Base-by-base conservation (phyloP, 192 early-diverging fungal genomes). In the Spinellus fusiger region DNA sequence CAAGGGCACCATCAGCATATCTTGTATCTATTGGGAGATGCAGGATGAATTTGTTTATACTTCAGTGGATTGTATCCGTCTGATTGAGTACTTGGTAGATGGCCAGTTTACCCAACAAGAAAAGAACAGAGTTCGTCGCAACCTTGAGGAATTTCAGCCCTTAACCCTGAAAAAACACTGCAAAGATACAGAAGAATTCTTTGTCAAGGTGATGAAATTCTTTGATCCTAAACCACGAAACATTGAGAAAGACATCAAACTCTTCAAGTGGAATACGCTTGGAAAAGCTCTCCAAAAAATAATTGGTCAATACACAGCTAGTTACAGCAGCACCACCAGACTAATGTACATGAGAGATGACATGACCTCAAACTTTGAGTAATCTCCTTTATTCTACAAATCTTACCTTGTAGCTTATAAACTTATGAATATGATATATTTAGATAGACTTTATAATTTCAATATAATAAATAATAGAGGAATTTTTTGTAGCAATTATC, bases 191-290 rank as follows among this genome's bases (percentile, higher is more conserved):
- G 73, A 76, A 15, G 80, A 80, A 2, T 89, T 92, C 62, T 92
- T 87, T 73, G 84, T 80, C 67, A 69, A 83, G 54, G 85, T 92
- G 62, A 92, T 92, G 90, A 76, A 76, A 6, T 92, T 86, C 61
- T 80, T 83, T 3, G 83, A 86, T 61, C 89, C 90, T 50, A 89
- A 85, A 72, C 90, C 90, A 22, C 76, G 90, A 38, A 90, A 90
- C 73, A 90, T 89, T 46, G 89, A 89, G 69, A 92, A 92, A 68
- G 89, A 92, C 52, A 81, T 92, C 70, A 92, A 92, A 63, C 85
- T 90, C 0, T 92, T 87, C 66, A 77, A 80, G 1, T 92, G 90
- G 90, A 76, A 79, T 44, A 79, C 81, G 0, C 61, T 93, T 7
- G 69, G 79, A 9, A 65, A 76, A 8, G 89, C 86, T 0, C 76